A percentile compares a stretch with the other conserved stretches of the same genome.
These are phyloP conservation scores for Nevesoporus exiguus DNA, from an alignment of 768 basidiomycete genomes.

Conservation along the genomic window DNA sequence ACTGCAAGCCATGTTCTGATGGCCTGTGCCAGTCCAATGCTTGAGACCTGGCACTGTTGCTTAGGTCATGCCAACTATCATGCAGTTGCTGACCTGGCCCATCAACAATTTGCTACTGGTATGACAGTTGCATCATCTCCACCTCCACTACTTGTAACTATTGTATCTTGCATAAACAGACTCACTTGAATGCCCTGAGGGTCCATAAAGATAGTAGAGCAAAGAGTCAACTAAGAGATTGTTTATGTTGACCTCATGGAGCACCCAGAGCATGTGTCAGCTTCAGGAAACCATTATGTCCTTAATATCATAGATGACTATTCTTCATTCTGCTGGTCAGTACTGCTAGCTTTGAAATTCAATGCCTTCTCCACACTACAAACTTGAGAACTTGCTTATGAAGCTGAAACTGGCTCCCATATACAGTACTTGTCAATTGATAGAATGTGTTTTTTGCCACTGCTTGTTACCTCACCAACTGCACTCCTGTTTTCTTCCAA, in stretches of 20 bases:
- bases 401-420: neutral
- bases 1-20: too few species aligned
- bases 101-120: too few species aligned
- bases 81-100: too few species aligned
- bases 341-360: neutral
- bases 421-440: neutral
- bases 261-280: neutral
- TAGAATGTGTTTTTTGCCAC: neutral
- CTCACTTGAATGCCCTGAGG: neutral
- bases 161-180: too few species aligned
- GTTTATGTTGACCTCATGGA: too few species aligned
- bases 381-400: too few species aligned
- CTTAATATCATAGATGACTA: too few species aligned
- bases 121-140: neutral
- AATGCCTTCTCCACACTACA: neutral
- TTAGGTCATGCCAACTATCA: too few species aligned
- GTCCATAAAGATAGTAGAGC: neutral
- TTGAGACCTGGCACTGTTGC: neutral
- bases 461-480: neutral
- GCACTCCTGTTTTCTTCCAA: neutral
- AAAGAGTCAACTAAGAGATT: neutral
- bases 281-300: neutral
- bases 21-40: too few species aligned
- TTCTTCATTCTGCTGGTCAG: too few species aligned
- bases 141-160: neutral